A percentile compares a stretch with the other conserved stretches of the same genome.
These are phyloP conservation scores for Gonium pectorale DNA, from an alignment of 139 green algal genomes.

Conservation along the genomic window DNA sequence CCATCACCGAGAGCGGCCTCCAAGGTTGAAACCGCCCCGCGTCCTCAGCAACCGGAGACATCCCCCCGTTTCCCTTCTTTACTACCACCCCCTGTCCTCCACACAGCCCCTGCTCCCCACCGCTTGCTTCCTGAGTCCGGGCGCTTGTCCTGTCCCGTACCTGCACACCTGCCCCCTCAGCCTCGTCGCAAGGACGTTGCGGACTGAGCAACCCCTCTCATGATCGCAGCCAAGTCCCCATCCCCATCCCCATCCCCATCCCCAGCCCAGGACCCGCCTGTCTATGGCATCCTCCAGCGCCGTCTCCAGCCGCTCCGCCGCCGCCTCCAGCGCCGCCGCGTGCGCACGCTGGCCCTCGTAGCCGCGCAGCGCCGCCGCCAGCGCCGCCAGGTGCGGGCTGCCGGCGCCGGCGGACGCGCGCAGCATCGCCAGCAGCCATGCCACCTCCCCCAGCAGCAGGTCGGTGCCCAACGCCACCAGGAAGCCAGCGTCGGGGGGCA, in stretches of 20 bases:
- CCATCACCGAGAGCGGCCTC: too few relatives aligned
- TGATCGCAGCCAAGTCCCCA: not conserved
- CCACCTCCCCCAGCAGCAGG: conserved; percentile 51
- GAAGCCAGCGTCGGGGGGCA: conserved; percentile 47
- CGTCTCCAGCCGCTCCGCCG: conserved; percentile 30
- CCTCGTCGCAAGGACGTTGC: too few relatives aligned
- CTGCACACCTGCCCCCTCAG: too few relatives aligned
- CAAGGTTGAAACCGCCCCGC: too few relatives aligned
- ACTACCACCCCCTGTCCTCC: too few relatives aligned
- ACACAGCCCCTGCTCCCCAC: too few relatives aligned
- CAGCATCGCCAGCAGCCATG: conserved; percentile 54
- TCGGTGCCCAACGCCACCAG: conserved; percentile 39
- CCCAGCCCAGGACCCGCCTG: not conserved
- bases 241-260: not conserved
- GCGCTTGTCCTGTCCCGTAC: too few relatives aligned
- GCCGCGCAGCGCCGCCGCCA: conserved; percentile 35
- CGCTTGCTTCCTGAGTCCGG: too few relatives aligned
- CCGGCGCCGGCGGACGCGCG: not conserved
- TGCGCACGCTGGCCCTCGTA: conserved; percentile 37
- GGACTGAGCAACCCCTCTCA: not conserved
- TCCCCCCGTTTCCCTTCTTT: too few relatives aligned
- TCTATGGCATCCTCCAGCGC: conserved; percentile 43
- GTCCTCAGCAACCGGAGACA: too few relatives aligned
- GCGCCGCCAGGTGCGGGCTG: conserved; percentile 44
- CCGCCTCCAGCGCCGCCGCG: not conserved